A percentile compares a stretch with the other conserved stretches of the same genome.
Conservation (phyloP, 2,329 filamentous ascomycete species). For the Alternaria panax region DNA sequence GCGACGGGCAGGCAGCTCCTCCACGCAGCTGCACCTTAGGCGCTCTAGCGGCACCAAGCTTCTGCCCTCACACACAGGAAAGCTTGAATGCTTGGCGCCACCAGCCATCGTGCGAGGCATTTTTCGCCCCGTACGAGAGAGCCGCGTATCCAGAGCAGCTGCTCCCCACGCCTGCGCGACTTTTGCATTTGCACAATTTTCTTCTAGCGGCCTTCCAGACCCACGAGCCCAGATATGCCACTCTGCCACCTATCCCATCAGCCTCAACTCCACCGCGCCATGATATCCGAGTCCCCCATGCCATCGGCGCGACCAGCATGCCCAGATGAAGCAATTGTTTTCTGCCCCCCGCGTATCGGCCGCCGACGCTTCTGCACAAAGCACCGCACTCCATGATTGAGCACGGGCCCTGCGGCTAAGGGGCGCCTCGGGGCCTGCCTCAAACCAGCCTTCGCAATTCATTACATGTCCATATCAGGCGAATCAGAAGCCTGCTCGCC, state of each 20-base stretch:
- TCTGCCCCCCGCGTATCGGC: constrained; percentile 22
- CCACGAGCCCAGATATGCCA: constrained; percentile 15
- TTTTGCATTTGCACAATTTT: constrained; percentile 28
- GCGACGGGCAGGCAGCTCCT: constrained; percentile 3
- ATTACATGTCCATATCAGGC: constrained; percentile 15
- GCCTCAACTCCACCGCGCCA: constrained; percentile 2
- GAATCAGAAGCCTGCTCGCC: constrained; percentile 18
- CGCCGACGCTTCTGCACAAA: constrained; percentile 20
- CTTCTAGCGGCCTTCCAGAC: constrained; percentile 24
- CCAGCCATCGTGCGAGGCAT: constrained; percentile 6
- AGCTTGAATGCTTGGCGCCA: constrained; percentile 16
- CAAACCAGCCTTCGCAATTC: constrained; percentile 21
- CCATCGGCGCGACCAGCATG: constrained; percentile 7
- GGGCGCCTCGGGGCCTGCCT: constrained; percentile 19
- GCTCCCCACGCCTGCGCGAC: constrained; percentile 21
- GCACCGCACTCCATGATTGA: constrained; percentile 18
- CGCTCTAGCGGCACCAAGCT: constrained; percentile 13
- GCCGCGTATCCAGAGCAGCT: constrained; percentile 3
- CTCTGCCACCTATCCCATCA: constrained; percentile 4
- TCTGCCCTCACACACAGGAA: constrained; percentile 6
- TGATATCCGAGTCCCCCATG: constrained; percentile 12
- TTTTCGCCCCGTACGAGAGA: constrained; percentile 19
- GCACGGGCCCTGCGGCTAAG: constrained; percentile 21
- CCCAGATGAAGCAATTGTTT: constrained; percentile 6
- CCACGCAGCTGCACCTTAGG: constrained; percentile 1